phyloP scores from a whole-genome alignment of 2,329 filamentous ascomycete genomes.

The Colletotrichum tofieldiae region DNA sequence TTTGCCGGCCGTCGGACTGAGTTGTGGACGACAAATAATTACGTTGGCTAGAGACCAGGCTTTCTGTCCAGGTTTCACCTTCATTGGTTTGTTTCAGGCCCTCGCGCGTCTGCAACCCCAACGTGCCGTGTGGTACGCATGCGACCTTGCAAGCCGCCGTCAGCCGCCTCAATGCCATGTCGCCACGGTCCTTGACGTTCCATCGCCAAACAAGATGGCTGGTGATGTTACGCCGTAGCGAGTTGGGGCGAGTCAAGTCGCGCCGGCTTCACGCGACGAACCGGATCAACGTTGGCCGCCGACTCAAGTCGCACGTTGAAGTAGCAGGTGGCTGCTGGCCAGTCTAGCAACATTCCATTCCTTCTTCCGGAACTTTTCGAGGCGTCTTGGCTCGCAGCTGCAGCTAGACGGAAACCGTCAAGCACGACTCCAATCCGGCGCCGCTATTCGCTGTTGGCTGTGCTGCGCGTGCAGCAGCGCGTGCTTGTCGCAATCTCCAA shows the following conservation, averaged over 20 bases:
- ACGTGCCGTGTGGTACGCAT: conserved; percentile 32
- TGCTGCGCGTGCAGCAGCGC: conserved; percentile 9
- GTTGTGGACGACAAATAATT: conserved; percentile 20
- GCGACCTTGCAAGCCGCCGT: conserved; percentile 21
- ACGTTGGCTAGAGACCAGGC: conserved; percentile 21
- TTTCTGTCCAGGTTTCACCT: conserved; percentile 27
- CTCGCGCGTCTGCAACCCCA: conserved; percentile 24
- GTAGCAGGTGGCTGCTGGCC: neutral
- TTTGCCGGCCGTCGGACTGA: conserved; percentile 3
- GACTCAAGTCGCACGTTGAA: conserved; percentile 7
- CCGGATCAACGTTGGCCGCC: conserved; percentile 19
- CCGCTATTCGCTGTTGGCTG: conserved; percentile 18
- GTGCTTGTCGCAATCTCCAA: conserved; percentile 12
- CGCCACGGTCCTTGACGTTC: conserved; percentile 27
- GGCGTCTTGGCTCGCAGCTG: conserved; percentile 38
- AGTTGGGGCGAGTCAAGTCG: conserved; percentile 19
- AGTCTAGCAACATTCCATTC: conserved; percentile 22
- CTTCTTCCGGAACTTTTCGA: conserved; percentile 38
- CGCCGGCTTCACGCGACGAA: neutral
- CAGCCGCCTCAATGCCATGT: conserved; percentile 36
- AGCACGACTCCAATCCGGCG: neutral
- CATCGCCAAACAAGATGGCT: conserved; percentile 29
- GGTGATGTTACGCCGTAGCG: conserved; percentile 7
- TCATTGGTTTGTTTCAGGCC: conserved; percentile 40
- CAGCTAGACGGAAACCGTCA: conserved; percentile 24